A percentile compares a stretch with the other conserved stretches of the same genome.
phyloP scores from a whole-genome alignment of 208 protist species.

The Sergeia podlipaevii region DNA sequence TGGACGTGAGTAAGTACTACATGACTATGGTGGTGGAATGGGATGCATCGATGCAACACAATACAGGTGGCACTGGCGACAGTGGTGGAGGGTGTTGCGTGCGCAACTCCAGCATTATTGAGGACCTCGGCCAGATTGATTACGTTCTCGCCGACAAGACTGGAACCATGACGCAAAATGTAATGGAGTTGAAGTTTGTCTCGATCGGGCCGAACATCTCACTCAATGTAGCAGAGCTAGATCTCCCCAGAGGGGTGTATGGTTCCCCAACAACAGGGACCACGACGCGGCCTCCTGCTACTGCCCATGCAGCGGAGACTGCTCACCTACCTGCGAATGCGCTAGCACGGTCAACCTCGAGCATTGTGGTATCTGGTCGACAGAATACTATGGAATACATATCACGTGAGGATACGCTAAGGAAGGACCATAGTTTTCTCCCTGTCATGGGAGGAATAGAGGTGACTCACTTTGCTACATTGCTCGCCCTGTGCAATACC shows the following conservation, averaged over 20 bases:
- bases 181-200: constrained; percentile 87
- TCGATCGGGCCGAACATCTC: constrained; percentile 26
- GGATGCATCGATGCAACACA: constrained; percentile 88
- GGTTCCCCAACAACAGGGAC: too few species aligned
- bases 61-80: neutral
- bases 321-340: too few species aligned
- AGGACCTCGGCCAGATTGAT: constrained; percentile 94
- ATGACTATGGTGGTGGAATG: constrained; percentile 90
- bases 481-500: constrained; percentile 88
- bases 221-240: constrained; percentile 12
- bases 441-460: too few species aligned
- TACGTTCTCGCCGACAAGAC: constrained; percentile 96
- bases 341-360: too few species aligned
- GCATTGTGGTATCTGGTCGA: too few species aligned
- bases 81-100: constrained; percentile 18
- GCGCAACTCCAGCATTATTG: constrained; percentile 88
- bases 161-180: constrained; percentile 94
- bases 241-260: neutral
- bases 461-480: constrained; percentile 50
- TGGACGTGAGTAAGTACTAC: constrained; percentile 94
- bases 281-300: too few species aligned
- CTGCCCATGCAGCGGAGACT: too few species aligned
- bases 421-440: too few species aligned
- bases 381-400: too few species aligned
- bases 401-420: too few species aligned